Base-by-base conservation (phyloP, 2,329 filamentous ascomycete species). In the Monilinia vaccinii-corymbosi region DNA sequence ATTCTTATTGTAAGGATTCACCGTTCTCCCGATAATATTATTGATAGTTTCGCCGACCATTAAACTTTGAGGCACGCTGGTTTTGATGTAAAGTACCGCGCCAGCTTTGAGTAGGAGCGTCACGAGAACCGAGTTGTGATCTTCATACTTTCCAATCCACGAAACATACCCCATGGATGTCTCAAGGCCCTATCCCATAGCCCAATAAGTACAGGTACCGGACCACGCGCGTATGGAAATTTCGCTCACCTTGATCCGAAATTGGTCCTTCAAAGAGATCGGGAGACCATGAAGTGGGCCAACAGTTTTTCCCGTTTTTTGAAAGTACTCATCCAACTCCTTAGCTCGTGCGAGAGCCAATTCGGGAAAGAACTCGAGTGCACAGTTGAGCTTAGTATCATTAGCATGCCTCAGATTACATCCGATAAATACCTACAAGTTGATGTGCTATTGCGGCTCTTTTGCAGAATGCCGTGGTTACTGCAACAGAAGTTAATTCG, bases 221-320 rank as follows among this genome's bases (percentile, higher is more conserved):
- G 40, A 8, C 7, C 7, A 16, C 11, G 10, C 4, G 10, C 13
- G 1, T 25, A 32, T 28, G 14, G 13, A 11, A 7, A 34, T 2
- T 28, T 3, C 1, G 47, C 50, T 40, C 36, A 67, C 82, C 61
- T 78, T 78, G 46, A 87, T 73, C 28, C 85, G 79, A 70, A 86
- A 86, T 16, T 82, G 81, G 56, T 86, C 84, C 69, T 87, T 84
- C 44, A 85, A 73, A 0, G 78, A 40, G n/a, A 84, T 75, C 0
- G 81, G 81, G 0, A 84, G 73, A 2, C 85, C 85, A 71, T 88
- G 84, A 11, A 88, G 74, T 5, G 84, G 83, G 0, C 85, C 85
- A 6, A 81, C 64, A 0, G 78, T 71, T 63, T 75, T 72, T 0
- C 76, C 73, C 5, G 73, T 73, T 10, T 65, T 64, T 7, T 68